A percentile compares a stretch with the other conserved stretches of the same genome.
phyloP scores from a whole-genome alignment of 1,139 yeast species.

The Yamadazyma sp. region DNA sequence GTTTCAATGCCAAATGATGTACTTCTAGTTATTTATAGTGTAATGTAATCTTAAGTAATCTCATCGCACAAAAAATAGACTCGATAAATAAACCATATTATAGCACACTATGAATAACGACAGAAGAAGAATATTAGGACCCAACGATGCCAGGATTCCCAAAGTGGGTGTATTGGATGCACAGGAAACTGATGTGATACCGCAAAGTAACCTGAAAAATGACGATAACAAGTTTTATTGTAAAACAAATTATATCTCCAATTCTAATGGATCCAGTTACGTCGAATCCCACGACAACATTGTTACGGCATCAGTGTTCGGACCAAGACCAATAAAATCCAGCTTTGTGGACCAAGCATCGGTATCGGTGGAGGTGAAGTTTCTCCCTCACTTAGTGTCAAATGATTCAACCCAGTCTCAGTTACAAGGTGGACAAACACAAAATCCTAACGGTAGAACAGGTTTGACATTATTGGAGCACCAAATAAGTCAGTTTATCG shows the following conservation, averaged over 20 bases:
- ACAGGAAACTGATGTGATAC: no score
- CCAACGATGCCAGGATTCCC: constrained; percentile 56
- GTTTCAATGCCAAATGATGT: not conserved
- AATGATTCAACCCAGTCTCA: not conserved
- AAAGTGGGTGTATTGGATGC: constrained; percentile 19
- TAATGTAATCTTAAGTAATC: not conserved
- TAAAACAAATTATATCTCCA: constrained; percentile 61
- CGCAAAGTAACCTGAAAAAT: not conserved
- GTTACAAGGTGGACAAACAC: constrained; percentile 1
- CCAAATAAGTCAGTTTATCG: constrained; percentile 52
- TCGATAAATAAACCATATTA: no score
- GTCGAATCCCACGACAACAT: constrained; percentile 65
- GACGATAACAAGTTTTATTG: constrained; percentile 2
- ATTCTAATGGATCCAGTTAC: constrained; percentile 83
- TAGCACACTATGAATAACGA: constrained; percentile 35
- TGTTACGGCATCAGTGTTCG: constrained; percentile 74
- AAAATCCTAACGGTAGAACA: constrained; percentile 30
- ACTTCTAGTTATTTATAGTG: not conserved
- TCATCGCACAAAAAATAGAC: constrained; percentile 1
- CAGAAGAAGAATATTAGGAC: constrained; percentile 73
- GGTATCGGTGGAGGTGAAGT: constrained; percentile 65
- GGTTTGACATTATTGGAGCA: constrained; percentile 51
- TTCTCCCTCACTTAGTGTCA: constrained; percentile 50
- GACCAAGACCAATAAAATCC: constrained; percentile 86
- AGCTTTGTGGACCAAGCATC: constrained; percentile 70